These are phyloP conservation scores for Penicillium canariense DNA, from an alignment of 495 filamentous ascomycete species.

Conservation along the genomic window DNA sequence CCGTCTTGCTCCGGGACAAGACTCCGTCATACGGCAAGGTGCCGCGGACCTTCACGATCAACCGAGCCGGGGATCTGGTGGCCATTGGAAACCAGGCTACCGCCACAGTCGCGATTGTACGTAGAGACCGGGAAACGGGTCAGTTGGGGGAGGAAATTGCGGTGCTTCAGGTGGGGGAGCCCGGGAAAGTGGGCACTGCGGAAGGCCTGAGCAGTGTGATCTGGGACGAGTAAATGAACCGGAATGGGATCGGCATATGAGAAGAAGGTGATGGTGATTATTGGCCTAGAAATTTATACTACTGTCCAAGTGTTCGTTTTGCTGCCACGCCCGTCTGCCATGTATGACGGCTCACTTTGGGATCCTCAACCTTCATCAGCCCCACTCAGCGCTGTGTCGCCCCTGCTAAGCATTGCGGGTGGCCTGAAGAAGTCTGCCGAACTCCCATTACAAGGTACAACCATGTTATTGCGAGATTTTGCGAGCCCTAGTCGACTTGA, in stretches of 20 bases:
- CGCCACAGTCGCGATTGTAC: slow-evolving; percentile 58
- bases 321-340: too few relatives aligned
- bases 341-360: too few relatives aligned
- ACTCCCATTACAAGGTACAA: too few relatives aligned
- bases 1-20: slow-evolving; percentile 48
- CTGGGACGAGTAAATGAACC: slow-evolving; percentile 52
- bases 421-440: too few relatives aligned
- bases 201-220: slow-evolving; percentile 55
- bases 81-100: slow-evolving; percentile 62
- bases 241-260: neutral
- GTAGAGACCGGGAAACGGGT: slow-evolving; percentile 55
- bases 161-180: slow-evolving; percentile 36
- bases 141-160: slow-evolving; percentile 50
- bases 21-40: slow-evolving; percentile 55
- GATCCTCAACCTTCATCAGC: too few relatives aligned
- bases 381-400: too few relatives aligned
- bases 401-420: too few relatives aligned
- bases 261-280: neutral
- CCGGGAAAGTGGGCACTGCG: slow-evolving; percentile 38
- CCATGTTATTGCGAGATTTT: too few relatives aligned
- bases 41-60: slow-evolving; percentile 67
- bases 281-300: too few relatives aligned
- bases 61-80: slow-evolving; percentile 56
- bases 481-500: too few relatives aligned
- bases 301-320: too few relatives aligned